These are phyloP conservation scores for Polytrichum formosum DNA, from an alignment of 225 moss, liverwort and hornwort genomes.

Conservation along the genomic window DNA sequence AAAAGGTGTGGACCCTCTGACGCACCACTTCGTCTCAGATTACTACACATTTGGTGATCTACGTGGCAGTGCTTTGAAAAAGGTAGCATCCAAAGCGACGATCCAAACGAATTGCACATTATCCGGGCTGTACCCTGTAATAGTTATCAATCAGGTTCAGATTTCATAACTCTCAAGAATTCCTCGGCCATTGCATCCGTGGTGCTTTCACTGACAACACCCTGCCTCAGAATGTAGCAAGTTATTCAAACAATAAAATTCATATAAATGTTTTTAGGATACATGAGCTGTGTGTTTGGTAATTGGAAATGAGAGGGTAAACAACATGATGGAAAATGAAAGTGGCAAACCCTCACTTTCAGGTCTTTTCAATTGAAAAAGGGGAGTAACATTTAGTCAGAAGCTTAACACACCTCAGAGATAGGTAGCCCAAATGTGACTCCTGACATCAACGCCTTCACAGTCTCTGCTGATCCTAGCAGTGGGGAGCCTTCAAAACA, in stretches of 20 bases:
- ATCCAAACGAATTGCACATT: slow-evolving; percentile 80
- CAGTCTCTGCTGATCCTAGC: slow-evolving; percentile 79
- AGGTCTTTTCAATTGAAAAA: too few species aligned
- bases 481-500: slow-evolving; percentile 73
- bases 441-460: slow-evolving; percentile 86
- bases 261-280: too few species aligned
- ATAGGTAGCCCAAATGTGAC: slow-evolving; percentile 91
- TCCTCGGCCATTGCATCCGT: too few species aligned
- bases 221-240: too few species aligned
- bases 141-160: too few species aligned
- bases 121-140: slow-evolving; percentile 79
- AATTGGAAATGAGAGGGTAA: too few species aligned
- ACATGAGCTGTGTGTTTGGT: too few species aligned
- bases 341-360: too few species aligned
- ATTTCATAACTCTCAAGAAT: too few species aligned
- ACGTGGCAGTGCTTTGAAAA: slow-evolving; percentile 80
- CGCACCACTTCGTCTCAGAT: slow-evolving; percentile 39
- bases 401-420: slow-evolving; percentile 47
- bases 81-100: slow-evolving; percentile 84
- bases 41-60: slow-evolving; percentile 50
- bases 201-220: too few species aligned
- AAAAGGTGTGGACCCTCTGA: slow-evolving; percentile 40
- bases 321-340: too few species aligned
- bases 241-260: too few species aligned
- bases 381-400: background rate